Base-by-base conservation (phyloP, 352 stramenopile genomes). In the Phytophthora lateralis region DNA sequence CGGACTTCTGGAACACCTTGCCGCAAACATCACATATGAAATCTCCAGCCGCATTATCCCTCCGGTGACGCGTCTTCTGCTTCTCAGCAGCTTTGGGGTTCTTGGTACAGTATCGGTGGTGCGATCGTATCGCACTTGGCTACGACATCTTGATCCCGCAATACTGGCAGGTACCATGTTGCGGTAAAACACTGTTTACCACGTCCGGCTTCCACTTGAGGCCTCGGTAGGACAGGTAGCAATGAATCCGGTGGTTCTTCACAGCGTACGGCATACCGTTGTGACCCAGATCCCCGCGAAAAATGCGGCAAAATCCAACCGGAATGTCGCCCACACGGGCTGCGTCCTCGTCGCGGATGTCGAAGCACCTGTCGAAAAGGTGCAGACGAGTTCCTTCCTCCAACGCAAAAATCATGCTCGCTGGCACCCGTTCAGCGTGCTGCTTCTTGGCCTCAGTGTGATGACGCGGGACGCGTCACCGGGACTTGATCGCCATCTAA, bases 331-430 rank as follows among this genome's bases (percentile, higher is more conserved):
- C n/a, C n/a, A 27, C 45, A 12, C 30, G 29, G 2, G 38, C 29
- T 17, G 39, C 57, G 0, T 18, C 12, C 0, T 59, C 30, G 21
- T 59, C 39, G 8, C 17, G 15, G 1, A 18, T 30, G 0, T 18
- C 24, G 29, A 6, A 17, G 20, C 41, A 65, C 1, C 42, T 47
- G 14, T 58, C 41, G 15, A 34, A 54, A 15, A 54, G 1, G 6
- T 18, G 29, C 8, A 54, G 48, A 8, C 0, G 45, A 18, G 11
- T 17, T n/a, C n/a, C n/a, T n/a, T n/a, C n/a, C n/a, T n/a, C n/a
- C n/a, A n/a, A n/a, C n/a, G 53, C 42, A 8, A 35, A 35, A 2
- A 54, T n/a, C 43, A 54, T 61, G 15, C 30, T 54, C 4, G 30
- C 15, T 27, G 47, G 32, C 2, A 54, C 32, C 24, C 17, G 29